A percentile compares a stretch with the other conserved stretches of the same genome.
Evolutionary conservation across 805 yeast genomes (phyloP).

Genomic region (Zygoascus ofunaensis): DNA sequence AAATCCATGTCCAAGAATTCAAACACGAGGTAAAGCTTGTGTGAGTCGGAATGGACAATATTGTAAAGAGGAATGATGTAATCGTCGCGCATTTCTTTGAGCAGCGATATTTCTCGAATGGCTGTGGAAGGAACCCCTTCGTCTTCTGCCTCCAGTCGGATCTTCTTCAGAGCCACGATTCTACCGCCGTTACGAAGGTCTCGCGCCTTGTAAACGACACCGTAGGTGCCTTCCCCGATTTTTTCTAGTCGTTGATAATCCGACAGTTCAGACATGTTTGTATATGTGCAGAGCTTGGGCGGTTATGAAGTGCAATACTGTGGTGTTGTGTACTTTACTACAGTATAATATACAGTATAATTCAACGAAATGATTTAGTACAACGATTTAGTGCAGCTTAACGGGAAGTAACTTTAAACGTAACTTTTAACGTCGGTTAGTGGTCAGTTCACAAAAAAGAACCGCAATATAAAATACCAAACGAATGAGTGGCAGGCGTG

Average conservation of each 20-base stretch:
- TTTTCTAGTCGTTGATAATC: conserved; percentile 92
- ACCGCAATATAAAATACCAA: no score
- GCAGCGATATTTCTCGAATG: conserved; percentile 85
- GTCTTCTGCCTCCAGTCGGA: conserved; percentile 89
- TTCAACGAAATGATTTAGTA: no score
- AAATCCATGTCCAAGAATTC: conserved; percentile 91
- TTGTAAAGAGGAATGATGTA: conserved; percentile 87
- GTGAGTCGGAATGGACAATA: conserved; percentile 89
- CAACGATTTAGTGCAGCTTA: no score
- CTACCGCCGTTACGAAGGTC: conserved; percentile 84
- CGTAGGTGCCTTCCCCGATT: conserved; percentile 96
- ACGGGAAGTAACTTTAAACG: no score
- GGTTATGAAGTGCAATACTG: neutral
- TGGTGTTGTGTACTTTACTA: neutral
- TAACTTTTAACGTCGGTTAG: no score
- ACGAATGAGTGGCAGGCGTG: no score
- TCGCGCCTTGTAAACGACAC: conserved; percentile 93
- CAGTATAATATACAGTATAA: no score
- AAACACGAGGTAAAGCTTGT: conserved; percentile 84
- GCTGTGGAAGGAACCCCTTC: conserved; percentile 99
- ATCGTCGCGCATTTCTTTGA: conserved; percentile 89
- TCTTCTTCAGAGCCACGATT: conserved; percentile 92
- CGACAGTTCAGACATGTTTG: conserved; percentile 69
- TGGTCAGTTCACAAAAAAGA: no score
- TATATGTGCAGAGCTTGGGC: neutral